A percentile compares a stretch with the other conserved stretches of the same genome.
These are phyloP conservation scores for Coniochaeta prunicola DNA, from an alignment of 2,329 filamentous ascomycete genomes.

Conservation along the genomic window DNA sequence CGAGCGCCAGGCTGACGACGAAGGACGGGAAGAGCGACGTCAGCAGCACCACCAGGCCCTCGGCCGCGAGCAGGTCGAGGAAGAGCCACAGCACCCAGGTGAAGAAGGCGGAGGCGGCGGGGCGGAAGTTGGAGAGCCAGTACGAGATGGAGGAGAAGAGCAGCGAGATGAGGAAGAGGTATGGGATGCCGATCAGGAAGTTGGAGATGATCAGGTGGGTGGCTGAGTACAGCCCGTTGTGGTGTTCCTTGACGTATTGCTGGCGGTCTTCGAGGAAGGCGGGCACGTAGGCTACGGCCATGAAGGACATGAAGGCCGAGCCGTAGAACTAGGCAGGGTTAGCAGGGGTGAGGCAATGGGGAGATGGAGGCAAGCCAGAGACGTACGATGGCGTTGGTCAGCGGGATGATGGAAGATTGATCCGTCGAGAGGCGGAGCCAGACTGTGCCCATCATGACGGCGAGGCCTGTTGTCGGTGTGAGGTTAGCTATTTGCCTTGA, in stretches of 20 bases:
- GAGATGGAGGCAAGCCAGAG: not conserved
- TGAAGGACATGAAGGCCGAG: slow-evolving; percentile 70
- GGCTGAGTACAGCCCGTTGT: slow-evolving; percentile 74
- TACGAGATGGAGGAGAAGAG: slow-evolving; percentile 71
- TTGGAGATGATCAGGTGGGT: slow-evolving; percentile 69
- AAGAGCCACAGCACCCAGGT: slow-evolving; percentile 80
- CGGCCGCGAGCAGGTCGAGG: slow-evolving; percentile 74
- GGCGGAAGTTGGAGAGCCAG: slow-evolving; percentile 72
- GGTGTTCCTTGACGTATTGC: slow-evolving; percentile 68
- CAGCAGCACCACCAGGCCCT: slow-evolving; percentile 73
- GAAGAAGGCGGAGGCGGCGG: slow-evolving; percentile 60
- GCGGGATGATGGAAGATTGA: slow-evolving; percentile 70
- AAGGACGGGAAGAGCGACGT: slow-evolving; percentile 69
- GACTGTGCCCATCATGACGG: slow-evolving; percentile 83
- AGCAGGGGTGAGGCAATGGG: slow-evolving; percentile 1
- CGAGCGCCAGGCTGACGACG: slow-evolving; percentile 69
- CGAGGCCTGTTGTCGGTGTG: slow-evolving; percentile 48
- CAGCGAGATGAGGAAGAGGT: slow-evolving; percentile 69
- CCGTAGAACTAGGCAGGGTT: slow-evolving; percentile 49
- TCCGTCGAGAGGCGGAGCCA: slow-evolving; percentile 65
- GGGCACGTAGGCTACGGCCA: slow-evolving; percentile 80
- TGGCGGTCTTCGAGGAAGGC: slow-evolving; percentile 73
- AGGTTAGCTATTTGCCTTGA: not conserved
- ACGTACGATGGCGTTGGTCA: slow-evolving; percentile 65
- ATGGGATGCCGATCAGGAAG: slow-evolving; percentile 75